Percentiles rank a stretch among this genome's conserved stretches.
phyloP scores from a whole-genome alignment of 768 basidiomycete genomes.

The Russula dissimulans region DNA sequence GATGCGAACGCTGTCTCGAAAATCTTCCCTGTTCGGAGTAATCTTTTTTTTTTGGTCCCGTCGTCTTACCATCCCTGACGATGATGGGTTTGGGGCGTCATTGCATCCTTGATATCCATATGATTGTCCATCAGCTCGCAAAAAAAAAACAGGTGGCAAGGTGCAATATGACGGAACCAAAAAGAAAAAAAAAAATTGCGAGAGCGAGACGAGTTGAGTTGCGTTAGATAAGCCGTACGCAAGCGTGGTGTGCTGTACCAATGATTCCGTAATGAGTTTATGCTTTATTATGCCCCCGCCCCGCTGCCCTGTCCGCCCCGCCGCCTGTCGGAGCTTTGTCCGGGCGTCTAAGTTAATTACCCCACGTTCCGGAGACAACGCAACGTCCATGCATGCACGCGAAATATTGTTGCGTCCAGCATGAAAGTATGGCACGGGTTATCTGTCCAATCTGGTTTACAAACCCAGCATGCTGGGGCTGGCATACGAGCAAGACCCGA shows the following conservation, averaged over 20 bases:
- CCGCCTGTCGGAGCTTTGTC: background rate
- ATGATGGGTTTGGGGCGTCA: too few relatives aligned
- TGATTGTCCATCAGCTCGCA: too few relatives aligned
- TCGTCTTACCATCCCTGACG: background rate
- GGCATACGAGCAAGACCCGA: too few relatives aligned
- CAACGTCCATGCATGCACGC: background rate
- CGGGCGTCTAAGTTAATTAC: background rate
- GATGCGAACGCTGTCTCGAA: background rate
- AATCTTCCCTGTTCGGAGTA: background rate
- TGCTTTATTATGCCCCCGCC: too few relatives aligned
- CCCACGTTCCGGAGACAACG: background rate
- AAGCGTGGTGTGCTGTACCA: too few relatives aligned
- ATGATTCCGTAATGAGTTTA: too few relatives aligned
- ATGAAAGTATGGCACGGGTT: background rate
- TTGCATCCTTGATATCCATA: too few relatives aligned
- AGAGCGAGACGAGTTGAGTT: too few relatives aligned
- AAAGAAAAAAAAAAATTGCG: background rate
- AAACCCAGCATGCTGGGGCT: too few relatives aligned
- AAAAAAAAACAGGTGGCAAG: too few relatives aligned
- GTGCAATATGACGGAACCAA: background rate
- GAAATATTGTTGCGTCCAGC: background rate
- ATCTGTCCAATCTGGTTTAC: background rate
- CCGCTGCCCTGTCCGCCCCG: background rate
- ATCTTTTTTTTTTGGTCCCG: constrained; percentile 8
- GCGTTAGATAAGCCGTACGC: too few relatives aligned